Evolutionary conservation across 1,139 yeast species (phyloP).

Genomic region (Protomyces inouyei): DNA sequence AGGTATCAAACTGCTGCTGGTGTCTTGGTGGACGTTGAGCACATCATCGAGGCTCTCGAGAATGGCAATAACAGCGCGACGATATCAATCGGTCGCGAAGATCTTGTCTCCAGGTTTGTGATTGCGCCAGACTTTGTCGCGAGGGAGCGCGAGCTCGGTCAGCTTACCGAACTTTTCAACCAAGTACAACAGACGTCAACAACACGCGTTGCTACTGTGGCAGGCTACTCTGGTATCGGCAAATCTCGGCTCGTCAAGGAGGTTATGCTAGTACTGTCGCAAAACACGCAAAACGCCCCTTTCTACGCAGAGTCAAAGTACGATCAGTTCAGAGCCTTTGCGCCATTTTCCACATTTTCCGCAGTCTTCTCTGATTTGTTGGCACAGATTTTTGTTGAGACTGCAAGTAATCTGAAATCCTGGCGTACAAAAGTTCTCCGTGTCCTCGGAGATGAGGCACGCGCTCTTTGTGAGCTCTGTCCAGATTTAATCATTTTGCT

Average conservation of each 20-base stretch:
- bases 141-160: constrained; percentile 8
- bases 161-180: neutral
- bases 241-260: constrained; percentile 23
- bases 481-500: constrained; percentile 13
- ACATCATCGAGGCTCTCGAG: constrained; percentile 8
- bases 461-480: constrained; percentile 10
- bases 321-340: constrained; percentile 23
- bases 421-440: neutral
- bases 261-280: neutral
- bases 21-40: constrained; percentile 13
- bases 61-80: neutral
- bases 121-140: constrained; percentile 17
- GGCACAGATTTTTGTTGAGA: constrained; percentile 16
- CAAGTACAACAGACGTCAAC: constrained; percentile 1
- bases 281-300: neutral
- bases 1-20: constrained; percentile 19
- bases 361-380: constrained; percentile 4
- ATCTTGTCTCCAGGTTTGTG: constrained; percentile 15
- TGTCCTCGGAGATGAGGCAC: constrained; percentile 11
- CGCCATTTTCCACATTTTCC: constrained; percentile 13
- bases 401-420: neutral
- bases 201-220: constrained; percentile 11
- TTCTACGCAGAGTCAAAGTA: constrained; percentile 19
- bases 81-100: constrained; percentile 13
- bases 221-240: constrained; percentile 26